Base-by-base conservation (phyloP, 768 basidiomycete genomes). In the Leccinellum luteum region DNA sequence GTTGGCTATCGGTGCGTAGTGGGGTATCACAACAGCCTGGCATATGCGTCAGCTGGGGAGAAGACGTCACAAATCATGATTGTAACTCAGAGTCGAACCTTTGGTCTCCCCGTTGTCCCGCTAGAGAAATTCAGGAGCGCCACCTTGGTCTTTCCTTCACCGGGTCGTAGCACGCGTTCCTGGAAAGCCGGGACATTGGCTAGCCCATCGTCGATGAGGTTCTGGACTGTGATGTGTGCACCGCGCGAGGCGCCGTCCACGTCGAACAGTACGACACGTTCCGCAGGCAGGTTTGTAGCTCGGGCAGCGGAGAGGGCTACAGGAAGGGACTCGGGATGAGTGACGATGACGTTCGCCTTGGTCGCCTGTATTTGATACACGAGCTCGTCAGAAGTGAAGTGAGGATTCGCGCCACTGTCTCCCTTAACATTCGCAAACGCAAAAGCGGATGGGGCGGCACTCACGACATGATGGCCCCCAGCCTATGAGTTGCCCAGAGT, bases 81-180 rank as follows among this genome's bases (percentile, higher is more conserved):
- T 8, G 13, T 19, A 25, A 15, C 19, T n/a, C 10, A 14, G 25
- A 45, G 31, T 23, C 19, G 59, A n/a, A 84, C 85, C 81, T 90
- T 88, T 0, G 89, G 89, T 58, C 75, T 81, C 1, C 89, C 89
- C 2, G 89, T 91, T 0, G 89, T 91, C 23, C 86, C 86, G 21
- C 87, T 89, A 0, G 87, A 89, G 66, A 90, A 90, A 65, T 79
- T 84, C 27, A 89, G 71, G 59, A 89, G 83, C 0, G 89, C 89
- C 14, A 90, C 66, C 66, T 87, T 90, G 12, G 79, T 85, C 70
- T 77, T 87, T 17, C 75, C 87, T 71, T 90, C 89, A 2, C 85
- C 85, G 0, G 78, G 76, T 3, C 58, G 67, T 43, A 90, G 69
- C 34, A 61, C 76, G 28, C 79, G 75, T 66, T 89, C 87, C 6